Evolutionary conservation across 2,329 filamentous ascomycete genomes (phyloP).

Genomic region (Corynespora cassiicola): DNA sequence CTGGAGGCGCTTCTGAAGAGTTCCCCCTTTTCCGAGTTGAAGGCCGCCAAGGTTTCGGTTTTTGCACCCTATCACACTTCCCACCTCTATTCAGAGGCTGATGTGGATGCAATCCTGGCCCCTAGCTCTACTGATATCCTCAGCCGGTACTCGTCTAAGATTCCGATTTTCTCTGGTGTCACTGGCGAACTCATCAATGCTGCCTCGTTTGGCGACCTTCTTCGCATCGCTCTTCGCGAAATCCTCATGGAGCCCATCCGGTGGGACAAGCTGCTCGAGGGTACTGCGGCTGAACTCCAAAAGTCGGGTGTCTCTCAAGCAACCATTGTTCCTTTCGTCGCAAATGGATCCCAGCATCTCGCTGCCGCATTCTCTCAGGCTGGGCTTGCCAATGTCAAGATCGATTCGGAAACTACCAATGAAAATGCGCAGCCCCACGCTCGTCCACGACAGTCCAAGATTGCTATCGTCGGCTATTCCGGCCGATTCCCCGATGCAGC

Average conservation of each 20-base stretch:
- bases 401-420: slow-evolving; percentile 4
- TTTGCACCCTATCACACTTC: slow-evolving; percentile 65
- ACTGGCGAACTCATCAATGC: slow-evolving; percentile 43
- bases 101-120: slow-evolving; percentile 56
- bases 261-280: slow-evolving; percentile 22
- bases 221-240: slow-evolving; percentile 14
- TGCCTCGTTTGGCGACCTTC: slow-evolving; percentile 13
- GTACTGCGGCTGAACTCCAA: slow-evolving; percentile 9
- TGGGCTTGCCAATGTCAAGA: slow-evolving; percentile 9
- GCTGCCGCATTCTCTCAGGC: slow-evolving; percentile 11
- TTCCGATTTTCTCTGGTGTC: slow-evolving; percentile 60
- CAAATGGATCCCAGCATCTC: slow-evolving; percentile 37
- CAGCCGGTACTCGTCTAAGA: slow-evolving; percentile 52
- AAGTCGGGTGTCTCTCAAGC: slow-evolving; percentile 7
- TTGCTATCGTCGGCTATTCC: slow-evolving; percentile 46
- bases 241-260: slow-evolving; percentile 21
- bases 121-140: slow-evolving; percentile 45
- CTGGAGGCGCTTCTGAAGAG: slow-evolving; percentile 48
- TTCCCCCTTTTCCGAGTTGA: slow-evolving; percentile 49
- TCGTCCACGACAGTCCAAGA: slow-evolving; percentile 12
- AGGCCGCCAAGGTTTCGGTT: slow-evolving; percentile 59
- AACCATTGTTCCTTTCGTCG: slow-evolving; percentile 48
- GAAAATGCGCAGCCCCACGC: background rate
- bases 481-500: slow-evolving; percentile 41
- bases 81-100: slow-evolving; percentile 56